Evolutionary conservation across 352 stramenopile genomes (phyloP), one percentile per base, ranked within the genome.

Genomic region (Globisporangium echinulatum): DNA sequence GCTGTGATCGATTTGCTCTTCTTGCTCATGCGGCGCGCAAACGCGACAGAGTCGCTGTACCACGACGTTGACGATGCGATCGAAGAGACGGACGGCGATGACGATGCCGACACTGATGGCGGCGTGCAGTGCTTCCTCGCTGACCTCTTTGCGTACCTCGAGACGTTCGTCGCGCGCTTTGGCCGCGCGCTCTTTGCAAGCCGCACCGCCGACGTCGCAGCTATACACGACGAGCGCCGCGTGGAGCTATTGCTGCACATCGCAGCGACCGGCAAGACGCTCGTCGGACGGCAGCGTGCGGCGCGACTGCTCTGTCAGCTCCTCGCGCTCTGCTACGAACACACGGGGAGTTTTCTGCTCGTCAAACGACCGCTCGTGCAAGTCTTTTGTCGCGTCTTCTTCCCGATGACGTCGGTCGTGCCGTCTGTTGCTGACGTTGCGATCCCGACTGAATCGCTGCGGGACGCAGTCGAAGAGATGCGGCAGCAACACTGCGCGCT

Each of bases 271-370:
- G 67, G 71, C 0, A 79, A 72, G 19, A 53, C 66, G 1, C 38
- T 49, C 14, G 47, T 54, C 5, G 69, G 86, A 1, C 65, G 68
- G 14, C 68, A 67, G 7, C 62, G 77, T 9, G 77, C 79, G 4
- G 65, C 76, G 0, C 67, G 59, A 14, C 55, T 92, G n/a, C 49
- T 92, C 7, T 78, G 66, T 17, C 60, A 69, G 5, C 65, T 92
- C n/a, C 48, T 79, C 4, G 56, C 54, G 0, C 68, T 79, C 11
- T 83, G 77, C 59, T 90, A 83, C 50, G 68, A 76, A 6, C 80
- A 90, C 59, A 87, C 73, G 0, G 83, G 80, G 1, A 87, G 75
- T 52, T 88, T 89, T 57, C 52, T 72, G 42, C 62, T 87, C 5
- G 43, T 92, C 4, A 80, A 80, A 33, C 61, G 64, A 17, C 64